A percentile compares a stretch with the other conserved stretches of the same genome.
Conservation (phyloP, 306 rosid genomes). For the Prosopis cineraria region DNA sequence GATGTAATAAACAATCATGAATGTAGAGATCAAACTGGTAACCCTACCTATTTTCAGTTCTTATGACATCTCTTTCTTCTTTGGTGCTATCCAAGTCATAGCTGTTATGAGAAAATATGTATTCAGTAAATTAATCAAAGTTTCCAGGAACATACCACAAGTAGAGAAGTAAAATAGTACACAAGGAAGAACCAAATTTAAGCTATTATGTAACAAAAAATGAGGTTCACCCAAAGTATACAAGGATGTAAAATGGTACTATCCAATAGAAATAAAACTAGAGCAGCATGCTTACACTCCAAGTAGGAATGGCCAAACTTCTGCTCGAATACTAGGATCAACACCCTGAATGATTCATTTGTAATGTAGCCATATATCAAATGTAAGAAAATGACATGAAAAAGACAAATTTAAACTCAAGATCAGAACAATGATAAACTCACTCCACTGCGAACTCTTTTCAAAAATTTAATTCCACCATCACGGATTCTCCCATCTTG, state of each 20-base stretch:
- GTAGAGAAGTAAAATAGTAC: not conserved
- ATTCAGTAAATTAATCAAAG: slow-evolving; percentile 40
- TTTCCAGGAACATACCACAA: not conserved
- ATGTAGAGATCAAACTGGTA: slow-evolving; percentile 16
- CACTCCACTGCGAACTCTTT: slow-evolving; percentile 98
- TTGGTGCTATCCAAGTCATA: slow-evolving; percentile 78
- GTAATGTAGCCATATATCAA: slow-evolving; percentile 35
- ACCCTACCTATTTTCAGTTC: slow-evolving; percentile 72
- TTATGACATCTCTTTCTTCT: slow-evolving; percentile 75
- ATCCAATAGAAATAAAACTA: slow-evolving; percentile 23
- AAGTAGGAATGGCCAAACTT: slow-evolving; percentile 98
- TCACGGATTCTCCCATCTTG: slow-evolving; percentile 84
- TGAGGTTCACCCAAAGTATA: slow-evolving; percentile 23
- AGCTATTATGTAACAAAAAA: not conserved
- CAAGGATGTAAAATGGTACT: slow-evolving; percentile 8
- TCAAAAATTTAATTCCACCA: slow-evolving; percentile 88
- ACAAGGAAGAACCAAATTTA: slow-evolving; percentile 16
- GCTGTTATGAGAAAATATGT: slow-evolving; percentile 53
- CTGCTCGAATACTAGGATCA: slow-evolving; percentile 87
- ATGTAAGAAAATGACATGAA: slow-evolving; percentile 1
- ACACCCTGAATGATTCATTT: slow-evolving; percentile 70
- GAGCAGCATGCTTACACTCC: slow-evolving; percentile 84
- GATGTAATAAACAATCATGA: slow-evolving; percentile 10
- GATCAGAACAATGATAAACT: slow-evolving; percentile 47
- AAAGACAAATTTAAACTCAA: not conserved